These are phyloP conservation scores for Apophysomyces trapeziformis DNA, from an alignment of 371 early-diverging fungal species.

Conservation along the genomic window DNA sequence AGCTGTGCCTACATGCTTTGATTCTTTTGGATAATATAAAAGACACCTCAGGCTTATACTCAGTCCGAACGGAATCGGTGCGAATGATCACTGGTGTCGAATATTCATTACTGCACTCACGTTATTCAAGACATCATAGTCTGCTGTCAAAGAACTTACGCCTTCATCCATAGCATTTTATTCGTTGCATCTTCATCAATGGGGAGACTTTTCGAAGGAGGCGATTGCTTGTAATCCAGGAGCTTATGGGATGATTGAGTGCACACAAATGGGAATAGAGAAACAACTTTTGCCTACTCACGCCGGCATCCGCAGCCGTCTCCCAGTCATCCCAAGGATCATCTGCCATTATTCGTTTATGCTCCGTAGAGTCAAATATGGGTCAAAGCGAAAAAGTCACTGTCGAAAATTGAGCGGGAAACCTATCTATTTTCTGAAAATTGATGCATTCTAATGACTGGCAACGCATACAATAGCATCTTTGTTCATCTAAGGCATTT, in stretches of 20 bases:
- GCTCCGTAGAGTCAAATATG: no score
- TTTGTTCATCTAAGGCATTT: no score
- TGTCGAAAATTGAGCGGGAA: no score
- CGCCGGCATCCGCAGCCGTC: slow-evolving; percentile 45
- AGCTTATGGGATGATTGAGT: slow-evolving; percentile 15
- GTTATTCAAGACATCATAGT: neutral
- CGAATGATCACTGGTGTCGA: slow-evolving; percentile 28
- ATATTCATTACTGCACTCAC: slow-evolving; percentile 23
- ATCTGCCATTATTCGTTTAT: slow-evolving; percentile 18
- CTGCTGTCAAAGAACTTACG: slow-evolving; percentile 22
- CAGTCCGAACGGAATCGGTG: slow-evolving; percentile 26
- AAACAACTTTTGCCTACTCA: slow-evolving; percentile 13
- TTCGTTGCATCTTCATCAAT: slow-evolving; percentile 22
- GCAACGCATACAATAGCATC: no score
- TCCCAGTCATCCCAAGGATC: slow-evolving; percentile 55
- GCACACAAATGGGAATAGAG: slow-evolving; percentile 1
- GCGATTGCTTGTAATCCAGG: neutral
- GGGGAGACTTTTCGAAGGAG: slow-evolving; percentile 18
- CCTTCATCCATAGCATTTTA: slow-evolving; percentile 35
- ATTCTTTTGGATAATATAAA: neutral
- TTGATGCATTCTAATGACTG: no score
- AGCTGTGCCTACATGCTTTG: neutral
- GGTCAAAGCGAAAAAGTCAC: no score
- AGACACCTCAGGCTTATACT: slow-evolving; percentile 38
- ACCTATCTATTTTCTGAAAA: no score